A percentile compares a stretch with the other conserved stretches of the same genome.
Evolutionary conservation across 2,329 filamentous ascomycete genomes (phyloP).

Genomic region (Didymella segeticola): DNA sequence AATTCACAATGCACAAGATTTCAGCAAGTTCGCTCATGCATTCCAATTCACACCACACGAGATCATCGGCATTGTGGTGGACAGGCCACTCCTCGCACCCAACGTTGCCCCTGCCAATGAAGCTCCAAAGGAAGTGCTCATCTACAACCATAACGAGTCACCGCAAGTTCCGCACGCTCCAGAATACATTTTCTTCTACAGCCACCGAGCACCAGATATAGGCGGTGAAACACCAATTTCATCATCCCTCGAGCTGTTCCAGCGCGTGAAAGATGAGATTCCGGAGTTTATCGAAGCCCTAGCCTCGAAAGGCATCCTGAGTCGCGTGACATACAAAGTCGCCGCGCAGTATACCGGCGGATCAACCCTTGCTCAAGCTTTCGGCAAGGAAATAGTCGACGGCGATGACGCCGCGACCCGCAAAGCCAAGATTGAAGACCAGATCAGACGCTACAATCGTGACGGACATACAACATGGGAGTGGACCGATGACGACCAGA

Average conservation of each 20-base stretch:
- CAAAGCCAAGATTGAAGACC: neutral
- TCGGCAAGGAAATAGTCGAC: neutral
- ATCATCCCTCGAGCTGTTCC: neutral
- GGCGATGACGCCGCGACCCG: neutral
- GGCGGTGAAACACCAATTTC: neutral
- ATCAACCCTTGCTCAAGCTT: neutral
- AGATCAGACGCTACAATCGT: neutral
- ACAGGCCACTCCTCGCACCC: neutral
- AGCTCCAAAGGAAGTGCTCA: neutral
- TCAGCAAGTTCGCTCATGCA: neutral
- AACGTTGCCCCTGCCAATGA: conserved; percentile 1
- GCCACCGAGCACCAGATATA: neutral
- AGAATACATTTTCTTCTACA: neutral
- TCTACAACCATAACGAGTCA: neutral
- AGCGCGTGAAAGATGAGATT: neutral
- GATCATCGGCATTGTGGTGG: neutral
- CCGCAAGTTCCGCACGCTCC: neutral
- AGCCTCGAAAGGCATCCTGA: neutral
- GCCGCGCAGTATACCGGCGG: neutral
- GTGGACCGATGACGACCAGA: neutral
- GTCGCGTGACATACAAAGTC: neutral
- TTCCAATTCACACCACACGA: neutral
- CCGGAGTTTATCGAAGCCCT: neutral
- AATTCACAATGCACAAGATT: neutral
- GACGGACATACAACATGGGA: neutral